Evolutionary conservation across 2,329 filamentous ascomycete species (phyloP).

Genomic region (Alternaria incomplexa): DNA sequence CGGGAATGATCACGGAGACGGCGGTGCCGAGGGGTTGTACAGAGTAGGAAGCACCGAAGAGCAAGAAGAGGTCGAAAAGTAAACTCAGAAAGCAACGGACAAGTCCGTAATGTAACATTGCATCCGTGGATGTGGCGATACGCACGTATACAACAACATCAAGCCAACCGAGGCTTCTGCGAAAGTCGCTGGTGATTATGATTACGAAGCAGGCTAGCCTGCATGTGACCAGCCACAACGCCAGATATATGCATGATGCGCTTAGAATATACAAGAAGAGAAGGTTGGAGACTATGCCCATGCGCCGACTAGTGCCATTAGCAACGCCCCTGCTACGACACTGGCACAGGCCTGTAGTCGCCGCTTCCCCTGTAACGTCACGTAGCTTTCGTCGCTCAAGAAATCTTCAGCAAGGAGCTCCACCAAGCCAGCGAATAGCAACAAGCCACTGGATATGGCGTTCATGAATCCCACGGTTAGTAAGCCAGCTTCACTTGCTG

Average conservation of each 20-base stretch:
- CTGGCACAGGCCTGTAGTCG: constrained; percentile 67
- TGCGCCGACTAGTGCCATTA: constrained; percentile 72
- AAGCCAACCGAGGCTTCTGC: constrained; percentile 3
- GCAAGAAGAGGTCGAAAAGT: constrained; percentile 66
- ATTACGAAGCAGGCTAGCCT: constrained; percentile 14
- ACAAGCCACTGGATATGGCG: constrained; percentile 55
- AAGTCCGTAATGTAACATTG: neutral
- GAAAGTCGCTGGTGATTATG: constrained; percentile 1
- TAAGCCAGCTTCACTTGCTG: constrained; percentile 54
- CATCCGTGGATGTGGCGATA: neutral
- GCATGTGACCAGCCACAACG: constrained; percentile 10
- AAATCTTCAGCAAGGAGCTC: constrained; percentile 60
- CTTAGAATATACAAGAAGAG: neutral
- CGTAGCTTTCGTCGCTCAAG: constrained; percentile 69
- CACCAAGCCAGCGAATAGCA: constrained; percentile 58
- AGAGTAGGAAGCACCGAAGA: constrained; percentile 61
- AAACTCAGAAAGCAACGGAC: neutral
- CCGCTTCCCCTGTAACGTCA: constrained; percentile 61
- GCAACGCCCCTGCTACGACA: constrained; percentile 64
- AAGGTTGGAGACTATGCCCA: constrained; percentile 57
- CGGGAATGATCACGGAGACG: constrained; percentile 21
- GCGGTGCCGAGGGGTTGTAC: constrained; percentile 44
- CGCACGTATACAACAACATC: neutral
- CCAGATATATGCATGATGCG: constrained; percentile 10
- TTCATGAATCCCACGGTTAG: constrained; percentile 60